These are phyloP conservation scores for Vigna angularis DNA, from an alignment of 306 rosid genomes.

Conservation along the genomic window DNA sequence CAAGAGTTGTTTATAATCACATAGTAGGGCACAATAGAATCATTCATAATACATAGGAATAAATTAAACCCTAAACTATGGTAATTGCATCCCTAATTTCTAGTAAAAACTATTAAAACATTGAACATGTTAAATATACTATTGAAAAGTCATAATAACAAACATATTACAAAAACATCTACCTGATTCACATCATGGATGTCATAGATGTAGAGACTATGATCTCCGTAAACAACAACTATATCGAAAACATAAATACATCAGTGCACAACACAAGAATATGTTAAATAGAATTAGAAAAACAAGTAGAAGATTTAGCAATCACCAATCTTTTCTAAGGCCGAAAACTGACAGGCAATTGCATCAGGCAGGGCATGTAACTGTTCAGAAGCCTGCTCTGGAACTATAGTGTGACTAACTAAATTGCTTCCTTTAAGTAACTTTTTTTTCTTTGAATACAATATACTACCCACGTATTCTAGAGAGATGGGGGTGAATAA, in stretches of 20 bases:
- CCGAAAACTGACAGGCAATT: conserved; percentile 73
- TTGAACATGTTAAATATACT: neutral
- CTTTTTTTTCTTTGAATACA: conserved; percentile 61
- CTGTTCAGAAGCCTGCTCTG: conserved; percentile 51
- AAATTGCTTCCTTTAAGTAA: conserved; percentile 43
- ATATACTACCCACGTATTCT: conserved; percentile 57
- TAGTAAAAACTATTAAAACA: neutral
- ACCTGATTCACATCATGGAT: conserved; percentile 77
- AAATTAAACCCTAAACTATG: neutral
- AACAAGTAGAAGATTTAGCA: conserved; percentile 29
- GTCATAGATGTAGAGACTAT: conserved; percentile 74
- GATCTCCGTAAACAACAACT: conserved; percentile 80
- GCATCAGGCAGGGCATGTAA: conserved; percentile 72
- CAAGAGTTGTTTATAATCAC: neutral
- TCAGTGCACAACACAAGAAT: conserved; percentile 17
- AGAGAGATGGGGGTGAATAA: conserved; percentile 59
- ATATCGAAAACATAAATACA: conserved; percentile 44
- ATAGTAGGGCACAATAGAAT: neutral
- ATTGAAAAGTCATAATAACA: conserved; percentile 5
- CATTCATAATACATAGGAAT: neutral
- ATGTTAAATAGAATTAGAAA: conserved; percentile 20
- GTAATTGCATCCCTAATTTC: neutral
- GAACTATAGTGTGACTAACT: conserved; percentile 40
- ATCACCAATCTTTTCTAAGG: conserved; percentile 78
- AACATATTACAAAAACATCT: conserved; percentile 31